Conservation (phyloP, 1,139 yeast genomes). For the Geotrichum phurueaensis region DNA sequence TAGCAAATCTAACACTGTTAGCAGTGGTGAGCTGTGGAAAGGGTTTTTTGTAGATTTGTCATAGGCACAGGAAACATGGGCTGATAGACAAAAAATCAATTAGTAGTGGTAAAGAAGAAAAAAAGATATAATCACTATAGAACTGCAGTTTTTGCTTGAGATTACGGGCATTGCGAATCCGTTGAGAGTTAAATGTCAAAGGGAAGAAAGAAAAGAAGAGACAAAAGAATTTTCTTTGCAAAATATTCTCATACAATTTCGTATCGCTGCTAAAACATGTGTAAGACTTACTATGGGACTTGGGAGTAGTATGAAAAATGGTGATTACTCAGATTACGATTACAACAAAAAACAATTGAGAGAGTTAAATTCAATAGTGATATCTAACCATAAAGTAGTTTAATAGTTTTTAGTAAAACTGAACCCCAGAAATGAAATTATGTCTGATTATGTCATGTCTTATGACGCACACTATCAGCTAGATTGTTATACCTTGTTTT, state of each 20-base stretch:
- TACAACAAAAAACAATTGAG: too few relatives aligned
- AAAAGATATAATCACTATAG: neutral
- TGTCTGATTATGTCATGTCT: too few relatives aligned
- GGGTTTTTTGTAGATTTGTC: neutral
- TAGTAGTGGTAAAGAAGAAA: neutral
- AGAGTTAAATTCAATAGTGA: too few relatives aligned
- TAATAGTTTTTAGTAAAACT: too few relatives aligned
- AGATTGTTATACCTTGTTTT: too few relatives aligned
- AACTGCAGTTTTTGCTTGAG: neutral
- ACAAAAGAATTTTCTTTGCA: neutral
- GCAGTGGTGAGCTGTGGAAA: neutral
- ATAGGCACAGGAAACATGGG: neutral
- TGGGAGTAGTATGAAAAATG: too few relatives aligned
- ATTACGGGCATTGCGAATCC: neutral
- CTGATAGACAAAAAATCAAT: neutral
- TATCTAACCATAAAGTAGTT: too few relatives aligned
- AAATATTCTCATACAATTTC: neutral
- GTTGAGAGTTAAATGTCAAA: neutral
- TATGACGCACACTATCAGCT: too few relatives aligned
- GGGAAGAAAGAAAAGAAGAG: neutral
- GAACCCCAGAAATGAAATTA: too few relatives aligned
- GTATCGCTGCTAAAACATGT: neutral
- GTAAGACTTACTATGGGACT: neutral
- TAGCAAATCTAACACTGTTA: neutral
- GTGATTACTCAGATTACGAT: too few relatives aligned